Conservation (phyloP, 768 basidiomycete genomes). For the Termitomyces sp. region DNA sequence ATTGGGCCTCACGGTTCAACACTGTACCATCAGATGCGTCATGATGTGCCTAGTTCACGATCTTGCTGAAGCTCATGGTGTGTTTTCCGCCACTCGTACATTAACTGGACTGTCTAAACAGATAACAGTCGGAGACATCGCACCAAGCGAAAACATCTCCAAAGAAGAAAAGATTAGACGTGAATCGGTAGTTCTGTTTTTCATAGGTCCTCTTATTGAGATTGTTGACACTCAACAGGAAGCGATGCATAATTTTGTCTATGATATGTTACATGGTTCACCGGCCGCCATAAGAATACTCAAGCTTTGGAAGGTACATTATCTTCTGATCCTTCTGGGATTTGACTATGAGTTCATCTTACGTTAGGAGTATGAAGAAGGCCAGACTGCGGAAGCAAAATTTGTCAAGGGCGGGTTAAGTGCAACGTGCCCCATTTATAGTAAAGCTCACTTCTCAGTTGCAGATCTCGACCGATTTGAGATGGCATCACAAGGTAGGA, state of each 20-base stretch:
- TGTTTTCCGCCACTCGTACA: not conserved
- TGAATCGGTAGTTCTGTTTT: constrained; percentile 45
- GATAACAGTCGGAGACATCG: constrained; percentile 80
- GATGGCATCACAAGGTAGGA: constrained; percentile 75
- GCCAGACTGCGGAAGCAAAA: constrained; percentile 62
- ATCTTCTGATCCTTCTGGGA: not conserved
- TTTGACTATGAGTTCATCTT: not conserved
- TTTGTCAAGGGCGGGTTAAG: constrained; percentile 71
- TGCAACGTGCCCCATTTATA: not conserved
- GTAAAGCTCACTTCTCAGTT: not conserved
- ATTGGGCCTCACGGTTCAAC: not conserved
- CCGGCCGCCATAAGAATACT: constrained; percentile 64
- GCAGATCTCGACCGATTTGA: constrained; percentile 83
- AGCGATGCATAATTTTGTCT: constrained; percentile 86
- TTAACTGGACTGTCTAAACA: not conserved
- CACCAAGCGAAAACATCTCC: constrained; percentile 81
- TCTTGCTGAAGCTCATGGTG: constrained; percentile 91
- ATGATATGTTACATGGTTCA: constrained; percentile 81
- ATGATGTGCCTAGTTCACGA: constrained; percentile 94
- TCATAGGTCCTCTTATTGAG: no score
- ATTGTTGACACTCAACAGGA: constrained; percentile 36
- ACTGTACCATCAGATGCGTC: constrained; percentile 48
- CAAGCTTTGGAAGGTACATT: constrained; percentile 61
- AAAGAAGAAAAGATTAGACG: constrained; percentile 74
- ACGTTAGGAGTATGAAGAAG: constrained; percentile 77